Evolutionary conservation across 306 rosid genomes (phyloP), one percentile per base, ranked within the genome.

Genomic region (Carpinus viminea): DNA sequence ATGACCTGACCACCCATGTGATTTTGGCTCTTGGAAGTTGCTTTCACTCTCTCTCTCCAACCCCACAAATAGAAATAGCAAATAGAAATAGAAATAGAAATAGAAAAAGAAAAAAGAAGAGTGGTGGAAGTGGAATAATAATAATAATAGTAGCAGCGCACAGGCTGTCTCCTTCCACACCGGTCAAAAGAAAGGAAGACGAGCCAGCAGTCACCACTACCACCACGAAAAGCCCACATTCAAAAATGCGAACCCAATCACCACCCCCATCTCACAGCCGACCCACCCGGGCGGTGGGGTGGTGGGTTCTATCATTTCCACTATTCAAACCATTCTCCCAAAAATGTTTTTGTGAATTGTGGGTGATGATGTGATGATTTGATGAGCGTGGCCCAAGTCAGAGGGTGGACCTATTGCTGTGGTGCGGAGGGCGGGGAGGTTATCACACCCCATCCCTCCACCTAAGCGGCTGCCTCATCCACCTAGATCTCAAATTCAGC

Each of bases 401-500:
- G 72, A 41, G 48, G 3, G 46, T 68, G 72, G 72, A 68, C 72
- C 72, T 68, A 68, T 11, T 2, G 15, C 24, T 59, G 65, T 21
- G 24, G 28, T 24, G 65, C 31, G 65, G 31, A 12, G 24, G 12
- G 65, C 15, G 20, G 59, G 8, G 26, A 62, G 4, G 45, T 41
- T 41, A 41, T 41, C 45, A 41, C 57, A 20, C 66, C 76, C 76
- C 51, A 11, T 74, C 62, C 70, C 83, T 81, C 84, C 90, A 88
- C 90, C 93, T 84, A 85, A 82, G 89, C 93, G 96, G 97, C 87
- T 24, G 26, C 26, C 26, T 79, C 88, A 70, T 86, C 91, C 88
- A 74, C 81, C 87, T 86, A 85, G 89, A 90, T 92, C 97, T 92
- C 90, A 80, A 85, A 84, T 62, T 83, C 96, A 78, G 90, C 93